Evolutionary conservation across 768 basidiomycete species (phyloP).

Genomic region (Mycena leptocephala): DNA sequence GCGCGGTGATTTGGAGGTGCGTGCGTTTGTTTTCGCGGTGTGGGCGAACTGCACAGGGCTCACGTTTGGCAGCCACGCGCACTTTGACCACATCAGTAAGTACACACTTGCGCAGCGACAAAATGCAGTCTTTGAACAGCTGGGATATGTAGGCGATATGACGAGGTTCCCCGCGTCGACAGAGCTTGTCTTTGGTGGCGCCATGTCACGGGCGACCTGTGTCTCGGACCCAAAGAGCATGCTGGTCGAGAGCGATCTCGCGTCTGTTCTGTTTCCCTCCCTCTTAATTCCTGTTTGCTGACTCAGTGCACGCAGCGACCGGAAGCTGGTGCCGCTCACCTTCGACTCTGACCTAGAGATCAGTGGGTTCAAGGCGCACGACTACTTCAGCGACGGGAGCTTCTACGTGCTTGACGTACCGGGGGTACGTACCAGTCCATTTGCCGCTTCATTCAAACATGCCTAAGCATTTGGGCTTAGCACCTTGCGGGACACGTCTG

Average conservation of each 20-base stretch:
- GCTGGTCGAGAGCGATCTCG: conserved; percentile 32
- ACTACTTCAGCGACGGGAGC: conserved; percentile 44
- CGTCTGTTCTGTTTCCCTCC: conserved; percentile 17
- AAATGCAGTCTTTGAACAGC: too few relatives aligned
- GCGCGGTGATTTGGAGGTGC: conserved; percentile 40
- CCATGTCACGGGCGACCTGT: conserved; percentile 11
- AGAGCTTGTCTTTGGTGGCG: conserved; percentile 35
- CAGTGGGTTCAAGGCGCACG: conserved; percentile 32
- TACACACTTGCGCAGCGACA: not conserved
- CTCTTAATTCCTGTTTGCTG: not conserved
- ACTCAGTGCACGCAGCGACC: conserved; percentile 29
- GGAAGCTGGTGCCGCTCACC: conserved; percentile 27
- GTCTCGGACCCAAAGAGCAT: conserved; percentile 15
- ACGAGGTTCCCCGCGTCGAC: conserved; percentile 34
- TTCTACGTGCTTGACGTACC: conserved; percentile 39
- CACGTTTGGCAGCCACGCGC: conserved; percentile 25
- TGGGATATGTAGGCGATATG: conserved; percentile 36
- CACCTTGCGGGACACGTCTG: conserved; percentile 37
- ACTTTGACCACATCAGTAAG: conserved; percentile 41
- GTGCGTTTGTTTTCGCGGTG: not conserved
- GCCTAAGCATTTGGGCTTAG: too few relatives aligned
- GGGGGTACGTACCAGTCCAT: conserved; percentile 20
- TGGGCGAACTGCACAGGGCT: not conserved
- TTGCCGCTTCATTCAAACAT: not conserved
- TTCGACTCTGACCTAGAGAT: conserved; percentile 34